Evolutionary conservation across 768 basidiomycete genomes (phyloP).

Genomic region (Strobilomyces confusus): DNA sequence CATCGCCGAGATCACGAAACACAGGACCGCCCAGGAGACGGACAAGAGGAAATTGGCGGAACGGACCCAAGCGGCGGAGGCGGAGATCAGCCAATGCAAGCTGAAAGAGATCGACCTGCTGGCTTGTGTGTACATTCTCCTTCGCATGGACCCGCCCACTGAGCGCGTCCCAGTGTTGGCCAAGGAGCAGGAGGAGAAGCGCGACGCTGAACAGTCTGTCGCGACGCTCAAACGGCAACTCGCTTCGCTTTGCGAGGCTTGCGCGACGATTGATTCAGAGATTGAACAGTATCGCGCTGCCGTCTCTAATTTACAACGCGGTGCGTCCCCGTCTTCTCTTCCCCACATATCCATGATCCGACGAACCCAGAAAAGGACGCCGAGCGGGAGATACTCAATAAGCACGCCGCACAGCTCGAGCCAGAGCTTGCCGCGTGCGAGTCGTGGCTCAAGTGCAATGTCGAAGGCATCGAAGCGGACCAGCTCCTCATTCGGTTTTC

Average conservation of each 20-base stretch:
- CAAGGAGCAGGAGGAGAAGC: conserved; percentile 67
- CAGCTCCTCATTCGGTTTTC: conserved; percentile 72
- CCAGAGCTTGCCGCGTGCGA: conserved; percentile 60
- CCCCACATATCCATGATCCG: not conserved
- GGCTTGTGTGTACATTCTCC: conserved; percentile 47
- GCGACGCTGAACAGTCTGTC: conserved; percentile 61
- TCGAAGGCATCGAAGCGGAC: conserved; percentile 78
- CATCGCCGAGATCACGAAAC: conserved; percentile 63
- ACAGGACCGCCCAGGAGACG: conserved; percentile 54
- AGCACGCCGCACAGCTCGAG: conserved; percentile 46
- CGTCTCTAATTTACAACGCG: conserved; percentile 60
- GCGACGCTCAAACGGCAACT: conserved; percentile 64
- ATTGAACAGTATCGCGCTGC: conserved; percentile 68
- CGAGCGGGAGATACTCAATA: conserved; percentile 54
- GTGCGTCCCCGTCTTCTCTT: conserved; percentile 34
- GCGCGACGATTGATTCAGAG: conserved; percentile 56
- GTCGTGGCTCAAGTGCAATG: conserved; percentile 51
- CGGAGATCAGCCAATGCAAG: conserved; percentile 73
- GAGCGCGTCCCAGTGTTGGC: conserved; percentile 46
- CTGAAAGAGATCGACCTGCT: conserved; percentile 75
- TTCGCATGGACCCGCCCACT: not conserved
- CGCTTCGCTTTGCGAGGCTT: conserved; percentile 56
- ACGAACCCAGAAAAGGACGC: conserved; percentile 55
- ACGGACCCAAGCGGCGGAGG: conserved; percentile 56
- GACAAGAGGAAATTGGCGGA: conserved; percentile 64